Conservation (phyloP, 352 stramenopile genomes). For the Pythium coloratum region DNA sequence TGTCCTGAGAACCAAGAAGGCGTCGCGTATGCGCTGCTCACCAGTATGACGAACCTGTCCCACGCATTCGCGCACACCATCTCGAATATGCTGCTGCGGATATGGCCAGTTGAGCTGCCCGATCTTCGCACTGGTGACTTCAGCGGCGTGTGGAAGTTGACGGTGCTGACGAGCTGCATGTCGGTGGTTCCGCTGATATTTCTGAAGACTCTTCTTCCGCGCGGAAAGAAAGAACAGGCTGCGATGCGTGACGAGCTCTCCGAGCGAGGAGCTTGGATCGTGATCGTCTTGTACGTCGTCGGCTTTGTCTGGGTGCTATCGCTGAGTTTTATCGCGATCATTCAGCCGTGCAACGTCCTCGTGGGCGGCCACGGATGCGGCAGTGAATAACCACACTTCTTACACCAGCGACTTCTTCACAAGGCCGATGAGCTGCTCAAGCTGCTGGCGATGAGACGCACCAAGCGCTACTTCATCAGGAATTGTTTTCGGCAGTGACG, state of each 20-base stretch:
- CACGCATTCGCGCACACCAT: conserved; percentile 70
- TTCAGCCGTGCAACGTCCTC: conserved; percentile 56
- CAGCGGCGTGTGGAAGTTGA: conserved; percentile 80
- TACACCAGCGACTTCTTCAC: conserved; percentile 36
- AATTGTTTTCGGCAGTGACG: neutral
- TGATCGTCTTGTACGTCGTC: conserved; percentile 48
- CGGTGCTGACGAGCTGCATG: conserved; percentile 59
- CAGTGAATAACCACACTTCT: neutral
- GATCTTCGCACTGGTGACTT: conserved; percentile 57
- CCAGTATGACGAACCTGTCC: conserved; percentile 71
- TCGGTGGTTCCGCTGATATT: conserved; percentile 56
- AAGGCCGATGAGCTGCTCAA: conserved; percentile 58
- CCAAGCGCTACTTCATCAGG: neutral
- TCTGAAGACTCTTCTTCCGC: conserved; percentile 50
- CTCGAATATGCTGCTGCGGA: conserved; percentile 70
- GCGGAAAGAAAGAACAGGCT: conserved; percentile 47
- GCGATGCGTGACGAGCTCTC: conserved; percentile 57
- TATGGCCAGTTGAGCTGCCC: conserved; percentile 72
- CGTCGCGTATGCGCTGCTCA: conserved; percentile 75
- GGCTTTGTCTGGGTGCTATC: conserved; percentile 67
- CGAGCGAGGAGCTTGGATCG: conserved; percentile 26
- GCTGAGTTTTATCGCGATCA: conserved; percentile 68
- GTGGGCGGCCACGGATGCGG: conserved; percentile 63
- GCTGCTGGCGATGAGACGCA: conserved; percentile 25
- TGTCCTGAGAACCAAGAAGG: conserved; percentile 76